Conservation (phyloP, 805 yeast species). For the Lipomyces spencermartinsiae region DNA sequence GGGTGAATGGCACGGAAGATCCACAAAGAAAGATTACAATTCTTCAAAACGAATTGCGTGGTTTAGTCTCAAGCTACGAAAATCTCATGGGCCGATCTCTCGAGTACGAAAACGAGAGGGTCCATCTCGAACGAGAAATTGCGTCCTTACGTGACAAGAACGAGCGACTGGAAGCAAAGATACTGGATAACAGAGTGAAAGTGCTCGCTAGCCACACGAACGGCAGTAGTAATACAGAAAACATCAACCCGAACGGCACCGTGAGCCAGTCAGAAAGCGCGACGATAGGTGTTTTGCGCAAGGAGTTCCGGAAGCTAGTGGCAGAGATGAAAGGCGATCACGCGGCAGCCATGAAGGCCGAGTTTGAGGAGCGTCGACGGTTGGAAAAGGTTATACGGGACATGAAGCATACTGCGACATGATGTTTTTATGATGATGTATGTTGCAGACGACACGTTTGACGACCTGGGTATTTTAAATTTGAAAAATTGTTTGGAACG, state of each 20-base stretch:
- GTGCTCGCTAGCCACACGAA: conserved; percentile 16
- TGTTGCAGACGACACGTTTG: neutral
- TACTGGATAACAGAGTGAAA: conserved; percentile 23
- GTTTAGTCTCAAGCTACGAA: conserved; percentile 24
- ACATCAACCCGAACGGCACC: neutral
- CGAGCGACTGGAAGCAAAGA: conserved; percentile 24
- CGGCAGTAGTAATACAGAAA: neutral
- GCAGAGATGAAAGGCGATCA: conserved; percentile 26
- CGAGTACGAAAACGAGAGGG: conserved; percentile 28
- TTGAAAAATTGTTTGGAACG: neutral
- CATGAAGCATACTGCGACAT: conserved; percentile 26
- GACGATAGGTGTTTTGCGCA: conserved; percentile 25
- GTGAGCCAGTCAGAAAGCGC: conserved; percentile 15
- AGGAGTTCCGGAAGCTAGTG: conserved; percentile 34
- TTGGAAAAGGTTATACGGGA: conserved; percentile 34
- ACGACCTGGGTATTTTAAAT: neutral
- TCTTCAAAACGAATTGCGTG: conserved; percentile 18
- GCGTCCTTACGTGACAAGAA: conserved; percentile 26
- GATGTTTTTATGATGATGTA: neutral
- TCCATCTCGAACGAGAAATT: conserved; percentile 17
- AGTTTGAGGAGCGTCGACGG: conserved; percentile 36
- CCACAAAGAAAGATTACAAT: neutral
- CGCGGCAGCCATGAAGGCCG: conserved; percentile 28
- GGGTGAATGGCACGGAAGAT: neutral
- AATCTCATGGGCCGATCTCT: conserved; percentile 18